Percentiles rank a stretch among this genome's conserved stretches.
These are phyloP conservation scores for Cryphonectria nitschkei DNA, from an alignment of 2,329 filamentous ascomycete species.

Conservation along the genomic window DNA sequence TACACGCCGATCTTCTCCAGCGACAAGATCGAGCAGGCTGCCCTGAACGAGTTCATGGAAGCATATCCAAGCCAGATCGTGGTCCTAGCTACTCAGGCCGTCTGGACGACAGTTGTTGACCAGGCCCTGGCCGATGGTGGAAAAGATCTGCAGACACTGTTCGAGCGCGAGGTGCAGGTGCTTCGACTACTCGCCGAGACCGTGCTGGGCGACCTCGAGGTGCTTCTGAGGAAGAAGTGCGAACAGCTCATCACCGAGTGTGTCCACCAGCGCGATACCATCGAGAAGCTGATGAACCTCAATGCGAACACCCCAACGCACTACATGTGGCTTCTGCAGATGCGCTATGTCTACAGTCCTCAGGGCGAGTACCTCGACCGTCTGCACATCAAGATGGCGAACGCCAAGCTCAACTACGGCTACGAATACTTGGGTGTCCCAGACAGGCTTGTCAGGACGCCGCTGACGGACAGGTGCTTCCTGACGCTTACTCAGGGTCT, in stretches of 20 bases:
- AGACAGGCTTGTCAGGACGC: constrained; percentile 93
- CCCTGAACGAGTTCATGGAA: constrained; percentile 79
- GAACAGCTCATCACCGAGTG: constrained; percentile 99
- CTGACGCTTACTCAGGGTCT: constrained; percentile 95
- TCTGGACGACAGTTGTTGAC: constrained; percentile 90
- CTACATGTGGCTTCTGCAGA: constrained; percentile 92
- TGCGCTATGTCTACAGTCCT: constrained; percentile 89
- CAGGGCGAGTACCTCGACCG: constrained; percentile 83
- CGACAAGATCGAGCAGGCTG: constrained; percentile 68
- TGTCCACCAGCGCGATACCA: constrained; percentile 93
- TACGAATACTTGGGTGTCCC: constrained; percentile 98
- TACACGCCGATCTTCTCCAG: constrained; percentile 80
- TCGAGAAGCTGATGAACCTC: constrained; percentile 79
- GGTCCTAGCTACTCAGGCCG: constrained; percentile 89
- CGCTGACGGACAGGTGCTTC: constrained; percentile 97
- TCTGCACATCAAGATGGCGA: constrained; percentile 93
- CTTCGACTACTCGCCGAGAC: constrained; percentile 85
- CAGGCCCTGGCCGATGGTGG: constrained; percentile 74
- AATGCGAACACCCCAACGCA: constrained; percentile 78
- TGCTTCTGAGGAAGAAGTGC: constrained; percentile 91
- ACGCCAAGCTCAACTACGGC: constrained; percentile 91
- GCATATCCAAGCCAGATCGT: constrained; percentile 92
- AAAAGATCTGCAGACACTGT: constrained; percentile 68
- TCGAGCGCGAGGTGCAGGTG: constrained; percentile 81
- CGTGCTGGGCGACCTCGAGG: constrained; percentile 85